These are phyloP conservation scores for Immersiella caudata DNA, from an alignment of 495 filamentous ascomycete species.

Conservation along the genomic window DNA sequence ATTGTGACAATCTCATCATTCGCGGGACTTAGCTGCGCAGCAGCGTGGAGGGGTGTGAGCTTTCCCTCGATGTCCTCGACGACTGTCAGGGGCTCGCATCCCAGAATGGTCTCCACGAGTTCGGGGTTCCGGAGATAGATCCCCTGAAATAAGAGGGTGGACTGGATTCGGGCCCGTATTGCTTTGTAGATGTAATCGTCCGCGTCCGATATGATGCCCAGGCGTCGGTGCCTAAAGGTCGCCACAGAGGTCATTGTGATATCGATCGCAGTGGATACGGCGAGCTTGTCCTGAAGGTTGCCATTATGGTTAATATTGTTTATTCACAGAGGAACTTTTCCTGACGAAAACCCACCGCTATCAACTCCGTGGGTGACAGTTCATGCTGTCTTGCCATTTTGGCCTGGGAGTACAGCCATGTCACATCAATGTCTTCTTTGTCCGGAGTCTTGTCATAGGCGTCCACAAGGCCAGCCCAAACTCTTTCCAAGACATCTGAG, in stretches of 20 bases:
- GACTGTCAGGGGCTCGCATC: neutral
- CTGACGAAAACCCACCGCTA: neutral
- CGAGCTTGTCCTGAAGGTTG: neutral
- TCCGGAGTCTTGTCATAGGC: neutral
- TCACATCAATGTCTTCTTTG: neutral
- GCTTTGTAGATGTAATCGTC: slow-evolving; percentile 20
- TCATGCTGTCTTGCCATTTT: neutral
- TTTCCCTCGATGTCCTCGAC: slow-evolving; percentile 3
- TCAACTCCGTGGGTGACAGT: neutral
- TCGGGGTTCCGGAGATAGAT: neutral
- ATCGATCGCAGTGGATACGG: neutral
- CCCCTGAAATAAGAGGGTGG: slow-evolving; percentile 11
- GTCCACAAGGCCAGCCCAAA: neutral
- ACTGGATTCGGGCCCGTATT: slow-evolving; percentile 10
- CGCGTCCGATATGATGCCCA: slow-evolving; percentile 10
- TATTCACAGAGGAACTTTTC: neutral
- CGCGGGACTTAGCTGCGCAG: slow-evolving; percentile 2
- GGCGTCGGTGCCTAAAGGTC: slow-evolving; percentile 11
- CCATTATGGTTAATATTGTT: neutral
- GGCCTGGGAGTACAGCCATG: slow-evolving; percentile 18
- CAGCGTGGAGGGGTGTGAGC: slow-evolving; percentile 20
- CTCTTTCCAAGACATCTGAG: slow-evolving; percentile 8
- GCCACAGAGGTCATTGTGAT: slow-evolving; percentile 16
- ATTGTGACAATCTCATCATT: slow-evolving; percentile 14
- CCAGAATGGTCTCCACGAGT: neutral